Evolutionary conservation across 169 alveolate genomes (phyloP).

Genomic region (Condylostoma magnum): DNA sequence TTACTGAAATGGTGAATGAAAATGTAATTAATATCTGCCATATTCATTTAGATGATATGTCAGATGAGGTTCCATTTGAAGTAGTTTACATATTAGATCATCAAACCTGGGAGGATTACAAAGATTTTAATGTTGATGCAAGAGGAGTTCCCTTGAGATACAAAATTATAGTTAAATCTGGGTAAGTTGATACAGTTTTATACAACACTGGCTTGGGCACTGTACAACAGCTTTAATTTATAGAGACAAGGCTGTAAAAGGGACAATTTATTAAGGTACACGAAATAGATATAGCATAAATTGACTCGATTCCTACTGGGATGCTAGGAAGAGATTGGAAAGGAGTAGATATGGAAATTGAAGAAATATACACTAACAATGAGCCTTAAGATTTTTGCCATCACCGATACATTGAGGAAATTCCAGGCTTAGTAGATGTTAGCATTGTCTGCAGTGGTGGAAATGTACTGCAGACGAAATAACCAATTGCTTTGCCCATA

Average conservation of each 20-base stretch:
- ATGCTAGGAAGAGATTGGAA: constrained; percentile 11
- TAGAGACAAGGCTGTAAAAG: constrained; percentile 6
- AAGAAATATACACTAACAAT: no score
- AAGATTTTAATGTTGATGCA: constrained; percentile 7
- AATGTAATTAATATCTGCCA: constrained; percentile 11
- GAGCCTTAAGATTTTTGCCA: not conserved
- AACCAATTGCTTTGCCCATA: no score
- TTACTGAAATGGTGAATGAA: constrained; percentile 6
- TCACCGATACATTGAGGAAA: not conserved
- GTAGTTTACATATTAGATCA: constrained; percentile 10
- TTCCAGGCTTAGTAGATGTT: constrained; percentile 9
- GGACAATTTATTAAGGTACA: not conserved
- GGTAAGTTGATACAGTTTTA: constrained; percentile 11
- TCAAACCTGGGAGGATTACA: not conserved
- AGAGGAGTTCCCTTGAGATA: constrained; percentile 14
- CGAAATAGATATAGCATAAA: not conserved
- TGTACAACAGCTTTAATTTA: constrained; percentile 10
- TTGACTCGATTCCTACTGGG: constrained; percentile 2
- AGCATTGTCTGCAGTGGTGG: no score
- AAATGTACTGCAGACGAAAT: no score
- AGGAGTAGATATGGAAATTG: not conserved
- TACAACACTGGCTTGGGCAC: constrained; percentile 11
- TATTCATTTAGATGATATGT: constrained; percentile 25
- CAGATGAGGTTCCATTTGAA: constrained; percentile 26
- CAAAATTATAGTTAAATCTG: constrained; percentile 15